Base-by-base conservation (phyloP, 495 filamentous ascomycete species). In the Amorphotheca resinae region DNA sequence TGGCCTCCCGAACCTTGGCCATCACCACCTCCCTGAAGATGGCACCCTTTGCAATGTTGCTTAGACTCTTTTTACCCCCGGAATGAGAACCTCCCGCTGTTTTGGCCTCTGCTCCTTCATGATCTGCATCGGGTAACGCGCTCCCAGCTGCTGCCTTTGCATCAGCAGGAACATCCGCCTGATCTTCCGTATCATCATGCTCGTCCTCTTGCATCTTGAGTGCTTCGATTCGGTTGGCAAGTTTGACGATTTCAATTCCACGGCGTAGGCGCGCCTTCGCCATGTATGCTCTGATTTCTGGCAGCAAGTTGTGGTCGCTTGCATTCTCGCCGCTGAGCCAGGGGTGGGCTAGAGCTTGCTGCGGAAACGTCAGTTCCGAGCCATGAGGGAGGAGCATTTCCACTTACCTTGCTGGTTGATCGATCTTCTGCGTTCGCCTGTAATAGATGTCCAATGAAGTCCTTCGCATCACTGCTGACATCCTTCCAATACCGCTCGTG, bases 401-500 rank as follows among this genome's bases (percentile, higher is more conserved):
- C 21, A 61, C 67, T 45, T 71, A 82, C 80, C 63, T 82, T 72
- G 49, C 85, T 93, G 0, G 84, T 79, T 45, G 80, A 77, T 42
- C 91, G 77, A 42, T 86, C 75, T 25, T 77, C 68, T 0, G 88
- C 83, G 46, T 83, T 71, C 5, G 85, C 77, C 53, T 89, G 82
- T 30, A 99, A 68, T 6, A 99, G 73, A 34, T 67, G 66, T 37
- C 79, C 64, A 60, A 99, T 96, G 60, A 99, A 99, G 49, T 87
- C 77, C 65, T 96, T 99, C 49, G 88, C 91, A 46, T 99, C 89
- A 44, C 79, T 71, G 59, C 88, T 95, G 48, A 96, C 93, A 59
- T 95, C 91, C 57, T 84, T 87, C 91, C 91, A 99, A 65, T 96
- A 99, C 22, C 91, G 80, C 56, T 94, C 87, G 60, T 99, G 91